These are phyloP conservation scores for Aspergillus olivimuriae DNA, from an alignment of 495 filamentous ascomycete genomes.

Conservation along the genomic window DNA sequence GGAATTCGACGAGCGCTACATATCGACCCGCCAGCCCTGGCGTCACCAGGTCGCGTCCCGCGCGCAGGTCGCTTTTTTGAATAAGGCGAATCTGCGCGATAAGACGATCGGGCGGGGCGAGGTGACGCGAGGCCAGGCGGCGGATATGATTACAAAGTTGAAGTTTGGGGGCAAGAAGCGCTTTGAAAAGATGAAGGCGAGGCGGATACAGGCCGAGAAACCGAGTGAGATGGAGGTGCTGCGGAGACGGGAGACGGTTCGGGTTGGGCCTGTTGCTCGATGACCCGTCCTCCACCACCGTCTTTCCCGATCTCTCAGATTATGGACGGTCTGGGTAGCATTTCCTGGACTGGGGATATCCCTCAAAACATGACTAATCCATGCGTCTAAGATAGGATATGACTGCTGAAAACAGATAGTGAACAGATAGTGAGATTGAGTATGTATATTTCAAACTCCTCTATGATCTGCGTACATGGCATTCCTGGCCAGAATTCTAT, in stretches of 20 bases:
- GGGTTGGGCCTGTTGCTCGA: conserved; percentile 66
- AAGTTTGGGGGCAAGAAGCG: conserved; percentile 73
- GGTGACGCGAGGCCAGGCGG: conserved; percentile 74
- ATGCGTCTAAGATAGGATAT: no score
- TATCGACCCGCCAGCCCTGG: conserved; percentile 58
- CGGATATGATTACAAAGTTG: conserved; percentile 89
- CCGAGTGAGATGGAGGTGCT: conserved; percentile 27
- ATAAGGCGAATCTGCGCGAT: conserved; percentile 51
- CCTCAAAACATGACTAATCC: no score
- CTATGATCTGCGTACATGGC: conserved; percentile 7
- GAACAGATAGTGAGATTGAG: no score
- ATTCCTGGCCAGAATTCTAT: conserved; percentile 13
- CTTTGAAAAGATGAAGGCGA: conserved; percentile 47
- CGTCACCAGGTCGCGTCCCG: conserved; percentile 57
- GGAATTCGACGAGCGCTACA: conserved; percentile 53
- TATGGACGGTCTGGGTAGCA: no score
- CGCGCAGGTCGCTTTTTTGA: conserved; percentile 66
- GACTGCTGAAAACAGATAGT: no score
- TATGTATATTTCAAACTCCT: conserved; percentile 12
- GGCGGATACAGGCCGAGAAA: conserved; percentile 29
- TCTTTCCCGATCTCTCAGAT: no score
- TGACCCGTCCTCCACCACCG: no score
- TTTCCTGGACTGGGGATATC: no score
- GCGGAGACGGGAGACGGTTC: conserved; percentile 43
- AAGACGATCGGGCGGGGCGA: conserved; percentile 47